A percentile compares a stretch with the other conserved stretches of the same genome.
These are phyloP conservation scores for Cryptosporidium andersoni DNA, from an alignment of 169 alveolate species.

Conservation along the genomic window DNA sequence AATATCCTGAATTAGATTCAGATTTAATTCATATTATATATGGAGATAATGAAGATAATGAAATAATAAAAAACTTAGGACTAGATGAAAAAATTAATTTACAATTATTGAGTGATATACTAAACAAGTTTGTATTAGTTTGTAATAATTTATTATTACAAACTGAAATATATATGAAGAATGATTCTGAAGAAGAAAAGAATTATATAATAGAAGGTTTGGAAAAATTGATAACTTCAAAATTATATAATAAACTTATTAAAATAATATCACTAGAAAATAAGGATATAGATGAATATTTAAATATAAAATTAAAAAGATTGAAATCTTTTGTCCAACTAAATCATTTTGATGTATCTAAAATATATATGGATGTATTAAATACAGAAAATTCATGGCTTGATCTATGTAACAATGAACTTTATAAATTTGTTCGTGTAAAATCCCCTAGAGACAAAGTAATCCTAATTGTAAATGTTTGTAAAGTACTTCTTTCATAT, in stretches of 20 bases:
- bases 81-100: constrained; percentile 27
- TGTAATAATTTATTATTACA: constrained; percentile 29
- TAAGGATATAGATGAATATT: constrained; percentile 49
- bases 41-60: constrained; percentile 16
- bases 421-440: constrained; percentile 34
- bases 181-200: constrained; percentile 5
- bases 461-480: constrained; percentile 50
- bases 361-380: constrained; percentile 23
- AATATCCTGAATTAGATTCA: constrained; percentile 49
- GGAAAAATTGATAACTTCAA: constrained; percentile 60
- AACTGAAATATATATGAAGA: constrained; percentile 9
- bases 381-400: constrained; percentile 51
- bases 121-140: constrained; percentile 20
- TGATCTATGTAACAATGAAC: constrained; percentile 52
- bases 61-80: background rate
- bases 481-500: constrained; percentile 50
- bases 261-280: constrained; percentile 61
- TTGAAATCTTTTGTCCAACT: constrained; percentile 51
- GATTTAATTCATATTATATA: constrained; percentile 26
- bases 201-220: constrained; percentile 36
- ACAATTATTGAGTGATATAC: constrained; percentile 11
- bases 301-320: constrained; percentile 40
- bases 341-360: constrained; percentile 59
- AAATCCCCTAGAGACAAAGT: constrained; percentile 69
- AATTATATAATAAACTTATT: constrained; percentile 40